Conservation (phyloP, 805 yeast genomes). For the Hanseniaspora hatyaiensis region DNA sequence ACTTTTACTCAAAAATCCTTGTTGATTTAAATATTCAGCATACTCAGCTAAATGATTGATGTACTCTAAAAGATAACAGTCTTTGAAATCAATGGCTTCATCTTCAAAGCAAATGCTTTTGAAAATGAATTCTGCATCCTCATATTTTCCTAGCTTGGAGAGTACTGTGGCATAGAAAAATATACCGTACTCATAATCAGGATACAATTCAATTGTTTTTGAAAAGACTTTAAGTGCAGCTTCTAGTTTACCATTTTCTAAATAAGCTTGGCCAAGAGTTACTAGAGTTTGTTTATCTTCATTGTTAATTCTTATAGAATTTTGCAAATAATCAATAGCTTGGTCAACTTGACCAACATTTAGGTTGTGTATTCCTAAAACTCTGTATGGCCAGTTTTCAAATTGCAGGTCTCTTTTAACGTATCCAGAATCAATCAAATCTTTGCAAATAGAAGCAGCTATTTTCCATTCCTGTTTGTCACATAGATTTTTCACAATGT, state of each 20-base stretch:
- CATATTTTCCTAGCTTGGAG: slow-evolving; percentile 54
- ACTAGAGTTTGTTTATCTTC: slow-evolving; percentile 74
- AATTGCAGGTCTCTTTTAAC: slow-evolving; percentile 40
- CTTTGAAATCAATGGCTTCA: slow-evolving; percentile 10
- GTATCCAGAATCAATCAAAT: slow-evolving; percentile 53
- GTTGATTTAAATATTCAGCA: slow-evolving; percentile 39
- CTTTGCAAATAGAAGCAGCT: slow-evolving; percentile 60
- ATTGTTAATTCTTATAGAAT: slow-evolving; percentile 59
- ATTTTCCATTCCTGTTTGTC: slow-evolving; percentile 65
- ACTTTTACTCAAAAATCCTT: slow-evolving; percentile 62
- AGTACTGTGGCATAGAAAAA: slow-evolving; percentile 59
- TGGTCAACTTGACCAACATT: slow-evolving; percentile 59
- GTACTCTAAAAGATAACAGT: slow-evolving; percentile 13
- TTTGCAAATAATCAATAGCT: slow-evolving; percentile 83
- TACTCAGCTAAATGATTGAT: slow-evolving; percentile 37
- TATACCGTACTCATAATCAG: slow-evolving; percentile 47
- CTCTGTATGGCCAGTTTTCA: slow-evolving; percentile 77
- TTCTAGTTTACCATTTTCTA: slow-evolving; percentile 69
- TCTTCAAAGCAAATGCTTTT: slow-evolving; percentile 30
- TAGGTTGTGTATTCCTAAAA: slow-evolving; percentile 66
- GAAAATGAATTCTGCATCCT: slow-evolving; percentile 43
- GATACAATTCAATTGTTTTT: slow-evolving; percentile 46
- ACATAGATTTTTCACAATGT: slow-evolving; percentile 61
- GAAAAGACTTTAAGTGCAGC: slow-evolving; percentile 77
- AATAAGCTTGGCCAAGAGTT: slow-evolving; percentile 94